phyloP scores from a whole-genome alignment of 768 basidiomycete species.

The Leccinum boreale region DNA sequence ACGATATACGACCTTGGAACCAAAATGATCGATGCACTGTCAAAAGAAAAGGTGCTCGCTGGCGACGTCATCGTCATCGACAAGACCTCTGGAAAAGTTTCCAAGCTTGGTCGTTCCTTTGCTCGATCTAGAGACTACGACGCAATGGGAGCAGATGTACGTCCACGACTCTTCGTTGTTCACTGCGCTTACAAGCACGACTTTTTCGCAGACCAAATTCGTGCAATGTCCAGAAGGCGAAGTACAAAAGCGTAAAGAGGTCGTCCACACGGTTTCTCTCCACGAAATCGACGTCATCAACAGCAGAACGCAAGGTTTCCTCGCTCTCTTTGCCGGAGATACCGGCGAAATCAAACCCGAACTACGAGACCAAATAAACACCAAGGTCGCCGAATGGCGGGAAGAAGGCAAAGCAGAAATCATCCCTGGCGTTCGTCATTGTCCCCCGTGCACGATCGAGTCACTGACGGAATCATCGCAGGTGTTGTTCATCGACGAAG shows the following conservation, averaged over 20 bases:
- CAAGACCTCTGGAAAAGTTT: constrained; percentile 95
- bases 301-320: constrained; percentile 96
- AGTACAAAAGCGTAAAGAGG: constrained; percentile 95
- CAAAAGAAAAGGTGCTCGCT: constrained; percentile 93
- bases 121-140: constrained; percentile 98
- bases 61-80: constrained; percentile 97
- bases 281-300: constrained; percentile 99
- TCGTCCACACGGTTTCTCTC: constrained; percentile 94
- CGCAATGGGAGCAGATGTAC: constrained; percentile 97
- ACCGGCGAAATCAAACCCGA: constrained; percentile 99
- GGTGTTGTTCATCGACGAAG: constrained; percentile 99
- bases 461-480: constrained; percentile 26
- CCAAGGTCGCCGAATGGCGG: constrained; percentile 95
- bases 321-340: constrained; percentile 92
- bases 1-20: constrained; percentile 97
- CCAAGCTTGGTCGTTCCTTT: constrained; percentile 94
- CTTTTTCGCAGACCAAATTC: constrained; percentile 77
- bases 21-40: constrained; percentile 98
- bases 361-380: constrained; percentile 92
- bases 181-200: neutral
- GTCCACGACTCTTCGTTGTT: constrained; percentile 27
- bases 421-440: constrained; percentile 78
- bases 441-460: neutral
- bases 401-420: constrained; percentile 99
- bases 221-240: constrained; percentile 98